Conservation (phyloP, 495 filamentous ascomycete species). For the Penicillium argentinense region DNA sequence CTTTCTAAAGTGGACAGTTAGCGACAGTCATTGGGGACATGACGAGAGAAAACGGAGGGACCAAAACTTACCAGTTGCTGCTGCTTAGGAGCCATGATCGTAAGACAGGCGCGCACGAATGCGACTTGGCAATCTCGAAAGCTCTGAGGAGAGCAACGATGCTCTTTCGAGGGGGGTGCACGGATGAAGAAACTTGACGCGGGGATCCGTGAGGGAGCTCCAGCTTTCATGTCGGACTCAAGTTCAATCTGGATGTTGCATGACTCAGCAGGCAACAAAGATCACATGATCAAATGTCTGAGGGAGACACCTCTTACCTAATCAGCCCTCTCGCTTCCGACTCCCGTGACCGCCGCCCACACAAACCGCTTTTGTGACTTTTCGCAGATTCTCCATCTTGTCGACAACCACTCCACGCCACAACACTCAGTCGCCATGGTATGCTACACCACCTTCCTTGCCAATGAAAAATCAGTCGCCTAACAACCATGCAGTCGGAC, state of each 20-base stretch:
- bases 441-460: constrained; percentile 28
- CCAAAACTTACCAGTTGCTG: constrained; percentile 93
- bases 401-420: constrained; percentile 47
- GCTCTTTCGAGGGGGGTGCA: constrained; percentile 26
- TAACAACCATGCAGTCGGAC: constrained; percentile 51
- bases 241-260: constrained; percentile 24
- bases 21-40: constrained; percentile 64
- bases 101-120: constrained; percentile 57
- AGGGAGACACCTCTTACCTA: neutral
- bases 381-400: constrained; percentile 38
- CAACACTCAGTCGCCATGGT: constrained; percentile 49
- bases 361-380: constrained; percentile 45
- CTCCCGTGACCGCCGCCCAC: constrained; percentile 28
- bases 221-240: constrained; percentile 20
- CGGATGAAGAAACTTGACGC: constrained; percentile 17
- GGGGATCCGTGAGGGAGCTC: constrained; percentile 24
- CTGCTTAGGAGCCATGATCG: constrained; percentile 82
- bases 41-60: constrained; percentile 30
- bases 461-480: constrained; percentile 8
- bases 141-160: constrained; percentile 34
- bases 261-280: constrained; percentile 16
- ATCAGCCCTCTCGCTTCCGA: constrained; percentile 44
- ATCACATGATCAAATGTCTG: neutral
- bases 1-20: constrained; percentile 77
- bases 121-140: constrained; percentile 67